Evolutionary conservation across 495 filamentous ascomycete genomes (phyloP).

Genomic region (Cercophora sp.): DNA sequence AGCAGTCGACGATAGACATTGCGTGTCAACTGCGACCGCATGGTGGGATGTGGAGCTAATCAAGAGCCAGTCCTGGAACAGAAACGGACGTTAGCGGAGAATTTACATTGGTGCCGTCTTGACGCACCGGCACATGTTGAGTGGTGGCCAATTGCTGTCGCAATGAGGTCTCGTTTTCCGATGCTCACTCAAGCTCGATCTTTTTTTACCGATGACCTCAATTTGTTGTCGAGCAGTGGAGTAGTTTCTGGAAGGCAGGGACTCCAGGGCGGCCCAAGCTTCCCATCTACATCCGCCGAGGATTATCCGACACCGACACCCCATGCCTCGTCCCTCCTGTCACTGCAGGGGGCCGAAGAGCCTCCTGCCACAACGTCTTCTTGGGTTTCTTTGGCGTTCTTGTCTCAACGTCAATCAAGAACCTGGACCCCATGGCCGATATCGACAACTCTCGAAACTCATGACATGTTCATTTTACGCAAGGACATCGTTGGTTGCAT

Average conservation of each 20-base stretch:
- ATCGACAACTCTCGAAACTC: too few relatives aligned
- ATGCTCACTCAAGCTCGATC: conserved; percentile 1
- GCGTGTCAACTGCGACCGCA: conserved; percentile 81
- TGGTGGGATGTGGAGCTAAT: conserved; percentile 40
- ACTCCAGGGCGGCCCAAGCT: not conserved
- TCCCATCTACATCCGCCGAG: not conserved
- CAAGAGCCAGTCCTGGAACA: conserved; percentile 14
- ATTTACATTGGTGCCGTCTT: not conserved
- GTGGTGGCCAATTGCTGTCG: conserved; percentile 18
- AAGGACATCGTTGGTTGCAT: too few relatives aligned
- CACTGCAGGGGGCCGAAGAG: too few relatives aligned
- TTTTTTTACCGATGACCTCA: conserved; percentile 24
- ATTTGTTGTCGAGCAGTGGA: conserved; percentile 20
- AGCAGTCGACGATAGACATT: conserved; percentile 68
- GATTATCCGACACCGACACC: not conserved
- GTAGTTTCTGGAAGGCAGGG: not conserved
- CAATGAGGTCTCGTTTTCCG: not conserved
- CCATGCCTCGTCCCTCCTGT: too few relatives aligned
- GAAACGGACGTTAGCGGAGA: not conserved
- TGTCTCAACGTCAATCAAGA: too few relatives aligned
- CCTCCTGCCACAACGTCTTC: too few relatives aligned
- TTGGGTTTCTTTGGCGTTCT: too few relatives aligned
- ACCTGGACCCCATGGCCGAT: too few relatives aligned
- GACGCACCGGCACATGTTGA: conserved; percentile 25
- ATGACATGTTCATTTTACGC: too few relatives aligned